Percentiles rank a stretch among this genome's conserved stretches.
These are phyloP conservation scores for Hyaloperonospora brassicae DNA, from an alignment of 352 stramenopile species.

Conservation along the genomic window DNA sequence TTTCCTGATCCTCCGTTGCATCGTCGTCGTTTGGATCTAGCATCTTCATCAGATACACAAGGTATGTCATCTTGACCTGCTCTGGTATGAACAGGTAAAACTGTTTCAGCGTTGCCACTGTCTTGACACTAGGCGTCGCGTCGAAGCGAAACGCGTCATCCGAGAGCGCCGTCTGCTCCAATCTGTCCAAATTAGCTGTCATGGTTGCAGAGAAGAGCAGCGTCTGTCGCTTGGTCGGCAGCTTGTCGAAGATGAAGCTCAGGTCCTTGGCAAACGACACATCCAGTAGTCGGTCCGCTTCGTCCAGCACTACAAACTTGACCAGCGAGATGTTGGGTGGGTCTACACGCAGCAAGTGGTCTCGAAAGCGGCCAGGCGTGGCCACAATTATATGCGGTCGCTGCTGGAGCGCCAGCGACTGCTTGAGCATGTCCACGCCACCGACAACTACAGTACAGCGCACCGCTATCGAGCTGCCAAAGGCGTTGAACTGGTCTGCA, in stretches of 20 bases:
- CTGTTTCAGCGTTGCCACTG: constrained; percentile 90
- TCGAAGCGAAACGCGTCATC: constrained; percentile 59
- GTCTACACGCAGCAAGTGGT: constrained; percentile 88
- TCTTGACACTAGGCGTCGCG: constrained; percentile 72
- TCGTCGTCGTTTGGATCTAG: constrained; percentile 59
- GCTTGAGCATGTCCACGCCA: constrained; percentile 91
- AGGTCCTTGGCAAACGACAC: constrained; percentile 84
- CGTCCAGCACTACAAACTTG: constrained; percentile 96
- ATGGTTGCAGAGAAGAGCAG: constrained; percentile 97
- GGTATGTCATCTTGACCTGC: constrained; percentile 94
- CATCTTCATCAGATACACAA: constrained; percentile 83
- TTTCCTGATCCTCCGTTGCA: constrained; percentile 38
- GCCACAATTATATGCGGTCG: constrained; percentile 96
- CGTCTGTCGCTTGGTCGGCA: constrained; percentile 87
- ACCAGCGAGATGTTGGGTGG: constrained; percentile 86
- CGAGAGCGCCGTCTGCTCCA: constrained; percentile 67
- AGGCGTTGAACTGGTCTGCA: constrained; percentile 93
- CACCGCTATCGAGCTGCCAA: constrained; percentile 89
- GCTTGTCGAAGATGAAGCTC: constrained; percentile 71
- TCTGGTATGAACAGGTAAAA: constrained; percentile 97
- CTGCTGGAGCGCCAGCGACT: constrained; percentile 83
- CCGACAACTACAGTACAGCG: constrained; percentile 91
- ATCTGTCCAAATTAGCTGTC: constrained; percentile 87
- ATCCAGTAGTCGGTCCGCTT: constrained; percentile 93
- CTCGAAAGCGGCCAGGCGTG: constrained; percentile 92